Base-by-base conservation (phyloP, 2,329 filamentous ascomycete species). In the Ramularia endophylla region DNA sequence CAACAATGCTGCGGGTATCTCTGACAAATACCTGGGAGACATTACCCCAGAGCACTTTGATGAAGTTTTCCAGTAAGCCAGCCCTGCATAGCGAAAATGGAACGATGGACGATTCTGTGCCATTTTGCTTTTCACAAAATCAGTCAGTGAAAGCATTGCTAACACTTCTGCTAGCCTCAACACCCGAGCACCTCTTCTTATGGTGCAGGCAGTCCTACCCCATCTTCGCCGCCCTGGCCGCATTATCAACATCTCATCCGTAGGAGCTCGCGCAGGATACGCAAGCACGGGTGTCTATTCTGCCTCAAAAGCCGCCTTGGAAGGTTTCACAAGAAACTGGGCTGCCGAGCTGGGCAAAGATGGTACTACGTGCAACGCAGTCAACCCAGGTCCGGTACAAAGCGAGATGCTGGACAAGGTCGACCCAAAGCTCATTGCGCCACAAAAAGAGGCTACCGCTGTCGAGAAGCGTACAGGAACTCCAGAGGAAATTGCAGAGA, bases 341-440 rank as follows among this genome's bases (percentile, higher is more conserved):
- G 78, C 80, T 0, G 66, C 67, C 0, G 78, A 83, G 59, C 61
- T 82, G 7, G 78, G 78, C 0, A 55, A 46, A 3, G 60, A 69
- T 43, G 76, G 78, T 0, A 75, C 75, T 43, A 81, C 78, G 0
- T 78, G 80, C 18, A 83, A 83, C 49, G 67, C 70, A 0, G 72
- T 83, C 2, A 72, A 72, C 15, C 77, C 78, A 0, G 79, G 79
- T 0, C 77, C 78, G 0, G 73, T 79, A 5, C 61, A 73, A 59
- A 79, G 69, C 20, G 75, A 78, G 6, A 71, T 83, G 69, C 55
- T 80, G 17, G 70, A 72, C 12, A 66, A 72, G 12, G 71, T 78
- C 9, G 70, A 71, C 0, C 55, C 64, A 39, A 68, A 71, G 1
- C 62, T 77, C 9, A 61, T 77, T 2, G 65, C 71, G 20, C 62